These are phyloP conservation scores for Botrytis aclada DNA, from an alignment of 2,329 filamentous ascomycete species.

Conservation along the genomic window DNA sequence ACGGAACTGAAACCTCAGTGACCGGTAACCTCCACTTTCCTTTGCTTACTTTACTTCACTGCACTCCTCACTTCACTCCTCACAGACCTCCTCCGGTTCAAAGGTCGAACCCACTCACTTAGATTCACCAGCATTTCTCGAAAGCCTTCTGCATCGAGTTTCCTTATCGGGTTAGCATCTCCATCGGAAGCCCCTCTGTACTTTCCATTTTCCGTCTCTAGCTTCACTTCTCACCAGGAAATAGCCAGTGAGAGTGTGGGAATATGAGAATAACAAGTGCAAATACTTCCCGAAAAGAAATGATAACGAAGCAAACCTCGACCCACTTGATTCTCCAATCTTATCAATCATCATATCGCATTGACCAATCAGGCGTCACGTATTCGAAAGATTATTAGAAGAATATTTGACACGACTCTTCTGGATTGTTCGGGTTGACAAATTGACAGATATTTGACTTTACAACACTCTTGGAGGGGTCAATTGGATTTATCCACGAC, in stretches of 20 bases:
- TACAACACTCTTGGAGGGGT: neutral
- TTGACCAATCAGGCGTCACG: neutral
- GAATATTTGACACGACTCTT: slow-evolving; percentile 3
- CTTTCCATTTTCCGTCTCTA: neutral
- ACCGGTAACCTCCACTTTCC: neutral
- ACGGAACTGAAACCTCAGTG: neutral
- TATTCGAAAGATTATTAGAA: neutral
- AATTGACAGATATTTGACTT: neutral
- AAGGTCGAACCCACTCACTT: neutral
- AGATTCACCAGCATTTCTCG: neutral
- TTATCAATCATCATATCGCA: neutral
- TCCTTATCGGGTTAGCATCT: neutral
- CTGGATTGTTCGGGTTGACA: slow-evolving; percentile 10
- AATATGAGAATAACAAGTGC: neutral
- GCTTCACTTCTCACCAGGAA: neutral
- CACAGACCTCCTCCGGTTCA: neutral
- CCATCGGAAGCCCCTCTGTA: neutral
- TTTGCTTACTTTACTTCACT: neutral
- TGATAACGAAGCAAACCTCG: slow-evolving; percentile 1
- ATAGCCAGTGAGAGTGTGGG: neutral
- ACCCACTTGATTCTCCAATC: slow-evolving; percentile 1
- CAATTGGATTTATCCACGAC: neutral
- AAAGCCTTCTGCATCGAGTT: neutral
- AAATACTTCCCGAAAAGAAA: neutral
- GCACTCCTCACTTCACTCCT: neutral